phyloP scores from a whole-genome alignment of 768 basidiomycete genomes.

The Bullera alba region DNA sequence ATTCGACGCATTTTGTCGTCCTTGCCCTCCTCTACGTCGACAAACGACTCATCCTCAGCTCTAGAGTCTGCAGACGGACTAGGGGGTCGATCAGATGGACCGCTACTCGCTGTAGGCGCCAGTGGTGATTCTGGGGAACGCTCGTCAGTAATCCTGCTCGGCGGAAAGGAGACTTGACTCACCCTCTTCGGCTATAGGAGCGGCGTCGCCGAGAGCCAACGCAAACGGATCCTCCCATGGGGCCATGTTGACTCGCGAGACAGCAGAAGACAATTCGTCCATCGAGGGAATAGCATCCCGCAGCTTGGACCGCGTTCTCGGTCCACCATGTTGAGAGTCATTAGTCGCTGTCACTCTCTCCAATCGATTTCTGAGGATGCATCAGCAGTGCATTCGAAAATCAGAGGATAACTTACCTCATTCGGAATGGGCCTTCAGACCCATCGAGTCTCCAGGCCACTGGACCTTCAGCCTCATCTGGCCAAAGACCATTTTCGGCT shows the following conservation, averaged over 20 bases:
- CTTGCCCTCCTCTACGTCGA: constrained; percentile 63
- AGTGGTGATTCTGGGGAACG: not conserved
- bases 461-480: constrained; percentile 49
- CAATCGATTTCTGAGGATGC: constrained; percentile 20
- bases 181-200: constrained; percentile 29
- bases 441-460: constrained; percentile 75
- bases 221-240: constrained; percentile 46
- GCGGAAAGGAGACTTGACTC: not conserved
- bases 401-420: constrained; percentile 57
- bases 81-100: not conserved
- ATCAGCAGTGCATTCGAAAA: not conserved
- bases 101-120: not conserved
- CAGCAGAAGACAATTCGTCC: constrained; percentile 42
- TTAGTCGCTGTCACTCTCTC: constrained; percentile 22
- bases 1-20: constrained; percentile 77
- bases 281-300: constrained; percentile 39
- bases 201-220: constrained; percentile 32
- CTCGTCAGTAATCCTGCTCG: not conserved
- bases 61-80: constrained; percentile 6
- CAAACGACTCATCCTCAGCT: constrained; percentile 43
- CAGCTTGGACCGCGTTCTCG: constrained; percentile 22
- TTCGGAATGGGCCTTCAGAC: constrained; percentile 82
- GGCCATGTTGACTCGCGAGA: constrained; percentile 31
- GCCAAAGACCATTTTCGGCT: constrained; percentile 79
- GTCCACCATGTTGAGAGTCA: constrained; percentile 11